Evolutionary conservation across 768 basidiomycete genomes (phyloP).

Genomic region (Tephrocybe sp.): DNA sequence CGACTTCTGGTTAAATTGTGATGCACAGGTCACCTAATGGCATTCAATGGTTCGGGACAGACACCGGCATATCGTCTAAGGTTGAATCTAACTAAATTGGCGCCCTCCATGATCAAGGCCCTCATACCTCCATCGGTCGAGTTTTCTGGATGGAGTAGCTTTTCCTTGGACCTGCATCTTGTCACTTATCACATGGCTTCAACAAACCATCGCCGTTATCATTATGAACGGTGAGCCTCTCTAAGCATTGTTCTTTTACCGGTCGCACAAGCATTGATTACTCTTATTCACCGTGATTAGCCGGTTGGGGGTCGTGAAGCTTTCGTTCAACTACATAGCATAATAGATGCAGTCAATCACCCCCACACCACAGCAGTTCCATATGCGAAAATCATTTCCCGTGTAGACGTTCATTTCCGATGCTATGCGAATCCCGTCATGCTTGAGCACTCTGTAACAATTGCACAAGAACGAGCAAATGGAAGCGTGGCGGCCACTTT

Average conservation of each 20-base stretch:
- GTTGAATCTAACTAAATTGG: constrained; percentile 9
- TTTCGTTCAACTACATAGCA: no score
- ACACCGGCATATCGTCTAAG: no score
- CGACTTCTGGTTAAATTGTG: background rate
- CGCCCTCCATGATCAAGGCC: background rate
- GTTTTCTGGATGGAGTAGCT: background rate
- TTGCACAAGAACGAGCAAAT: background rate
- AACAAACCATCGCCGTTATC: background rate
- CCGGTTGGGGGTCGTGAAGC: no score
- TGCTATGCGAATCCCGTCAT: background rate
- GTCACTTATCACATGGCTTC: background rate
- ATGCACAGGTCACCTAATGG: no score
- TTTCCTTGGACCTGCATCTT: background rate
- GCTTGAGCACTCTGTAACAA: background rate
- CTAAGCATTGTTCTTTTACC: background rate
- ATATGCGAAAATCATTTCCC: background rate
- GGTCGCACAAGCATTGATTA: no score
- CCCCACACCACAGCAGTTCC: background rate
- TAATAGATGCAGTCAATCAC: no score
- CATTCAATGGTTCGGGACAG: no score
- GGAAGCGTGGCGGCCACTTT: background rate
- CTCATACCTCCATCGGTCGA: background rate
- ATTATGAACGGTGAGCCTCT: background rate
- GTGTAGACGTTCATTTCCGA: background rate
- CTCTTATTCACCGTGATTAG: no score